phyloP scores from a whole-genome alignment of 1,139 yeast species.

The Yamadazyma friedrichii region DNA sequence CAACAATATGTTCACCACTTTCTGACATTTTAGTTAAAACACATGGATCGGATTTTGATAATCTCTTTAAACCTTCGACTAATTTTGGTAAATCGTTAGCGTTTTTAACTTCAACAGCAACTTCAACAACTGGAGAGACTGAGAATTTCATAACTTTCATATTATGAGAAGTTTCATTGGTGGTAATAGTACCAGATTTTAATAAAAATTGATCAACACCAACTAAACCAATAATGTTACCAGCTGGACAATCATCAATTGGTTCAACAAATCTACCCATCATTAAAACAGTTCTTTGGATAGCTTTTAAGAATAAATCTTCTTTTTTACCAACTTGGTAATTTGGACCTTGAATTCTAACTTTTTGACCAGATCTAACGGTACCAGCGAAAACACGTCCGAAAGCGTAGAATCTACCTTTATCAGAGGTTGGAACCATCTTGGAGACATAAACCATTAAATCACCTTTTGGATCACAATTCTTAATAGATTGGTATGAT shows the following conservation, averaged over 20 bases:
- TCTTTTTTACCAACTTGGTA: constrained; percentile 98
- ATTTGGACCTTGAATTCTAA: constrained; percentile 99
- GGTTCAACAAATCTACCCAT: constrained; percentile 99
- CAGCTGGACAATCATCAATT: constrained; percentile 99
- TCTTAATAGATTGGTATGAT: constrained; percentile 87
- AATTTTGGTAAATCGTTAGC: constrained; percentile 99
- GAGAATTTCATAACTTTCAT: constrained; percentile 99
- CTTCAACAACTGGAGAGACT: constrained; percentile 99
- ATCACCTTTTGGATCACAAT: constrained; percentile 98
- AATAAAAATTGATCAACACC: constrained; percentile 99
- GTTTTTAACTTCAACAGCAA: constrained; percentile 99
- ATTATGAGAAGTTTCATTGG: constrained; percentile 96
- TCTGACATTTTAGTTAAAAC: constrained; percentile 83
- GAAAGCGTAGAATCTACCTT: constrained; percentile 99
- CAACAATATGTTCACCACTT: constrained; percentile 99
- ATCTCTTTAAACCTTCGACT: constrained; percentile 99
- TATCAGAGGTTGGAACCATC: constrained; percentile 99
- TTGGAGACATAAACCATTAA: constrained; percentile 99
- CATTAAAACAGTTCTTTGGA: constrained; percentile 99
- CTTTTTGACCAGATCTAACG: constrained; percentile 98
- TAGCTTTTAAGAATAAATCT: constrained; percentile 93
- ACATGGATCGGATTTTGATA: constrained; percentile 99
- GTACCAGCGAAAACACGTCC: constrained; percentile 99
- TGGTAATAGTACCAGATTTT: constrained; percentile 99
- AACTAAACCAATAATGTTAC: constrained; percentile 99